Base-by-base conservation (phyloP, 2,329 filamentous ascomycete genomes). In the Aureobasidium subglaciale region DNA sequence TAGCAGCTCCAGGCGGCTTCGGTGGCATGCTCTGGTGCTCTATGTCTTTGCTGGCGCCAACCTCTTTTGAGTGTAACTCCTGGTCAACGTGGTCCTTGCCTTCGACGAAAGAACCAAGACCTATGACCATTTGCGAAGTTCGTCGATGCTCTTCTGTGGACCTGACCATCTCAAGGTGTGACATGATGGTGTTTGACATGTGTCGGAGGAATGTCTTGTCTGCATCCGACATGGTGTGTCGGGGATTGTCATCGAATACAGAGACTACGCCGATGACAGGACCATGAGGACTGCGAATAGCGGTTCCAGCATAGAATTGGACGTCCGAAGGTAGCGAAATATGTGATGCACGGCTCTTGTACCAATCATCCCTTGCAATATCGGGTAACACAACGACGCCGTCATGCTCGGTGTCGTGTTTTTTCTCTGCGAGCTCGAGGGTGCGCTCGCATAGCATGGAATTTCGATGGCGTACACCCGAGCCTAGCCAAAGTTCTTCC, bases 231-330 rank as follows among this genome's bases (percentile, higher is more conserved):
- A 86, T 63, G 0, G 76, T 78, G 38, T 77, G 62, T 13, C 80
- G 77, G 0, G 79, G 76, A 18, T 74, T 71, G 40, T 79, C 76
- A 60, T 86, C 83, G 3, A 83, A 70, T 2, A 86, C 76, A 52
- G 79, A 78, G 57, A 83, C 82, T 10, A 75, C 77, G 9, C 84
- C 84, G 55, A 87, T 81, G 43, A 77, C 76, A 62, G 80, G 78
- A 22, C 79, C 77, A 34, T 75, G 77, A 0, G 77, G 76, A 2
- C 80, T 83, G 24, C 77, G 75, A 54, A 87, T 79, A 0, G 84
- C 84, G 0, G 85, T 82, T 16, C 78, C 79, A 5, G 79, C 79
- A 57, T 82, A 81, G 62, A 83, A 83, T 5, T 37, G 22, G 2
- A 18, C 13, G 1, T 25, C 8, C 6, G 30, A 15, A 5, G 45